Conservation (phyloP, 2,329 filamentous ascomycete genomes). For the Amauroascus verrucosus region DNA sequence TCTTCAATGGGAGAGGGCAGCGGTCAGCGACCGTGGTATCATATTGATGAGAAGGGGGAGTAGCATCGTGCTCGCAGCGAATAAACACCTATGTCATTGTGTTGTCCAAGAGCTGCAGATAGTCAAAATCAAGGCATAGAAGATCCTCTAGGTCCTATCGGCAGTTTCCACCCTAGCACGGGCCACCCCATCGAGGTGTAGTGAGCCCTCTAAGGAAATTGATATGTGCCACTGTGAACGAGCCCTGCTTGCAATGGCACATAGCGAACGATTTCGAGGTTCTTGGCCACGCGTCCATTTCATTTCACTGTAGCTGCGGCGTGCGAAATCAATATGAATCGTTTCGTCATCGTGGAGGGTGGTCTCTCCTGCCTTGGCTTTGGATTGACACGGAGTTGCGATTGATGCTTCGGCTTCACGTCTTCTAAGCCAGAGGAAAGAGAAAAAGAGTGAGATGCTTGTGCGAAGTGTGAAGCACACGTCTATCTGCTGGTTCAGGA, state of each 20-base stretch:
- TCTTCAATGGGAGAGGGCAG: background rate
- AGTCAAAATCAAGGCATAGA: background rate
- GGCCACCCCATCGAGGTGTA: background rate
- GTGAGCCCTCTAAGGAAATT: background rate
- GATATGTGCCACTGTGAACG: background rate
- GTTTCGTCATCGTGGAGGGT: background rate
- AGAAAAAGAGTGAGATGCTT: background rate
- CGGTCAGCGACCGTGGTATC: background rate
- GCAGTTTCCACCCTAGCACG: background rate
- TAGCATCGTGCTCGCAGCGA: background rate
- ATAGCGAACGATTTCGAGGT: background rate
- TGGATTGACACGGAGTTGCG: background rate
- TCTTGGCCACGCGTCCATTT: background rate
- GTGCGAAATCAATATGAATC: background rate
- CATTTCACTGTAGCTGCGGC: background rate
- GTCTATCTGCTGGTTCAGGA: background rate
- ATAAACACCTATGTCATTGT: constrained; percentile 1
- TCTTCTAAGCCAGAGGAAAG: background rate
- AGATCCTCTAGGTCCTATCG: background rate
- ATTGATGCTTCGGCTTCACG: background rate
- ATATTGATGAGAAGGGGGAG: background rate
- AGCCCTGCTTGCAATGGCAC: background rate
- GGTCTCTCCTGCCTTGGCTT: background rate
- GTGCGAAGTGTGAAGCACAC: background rate
- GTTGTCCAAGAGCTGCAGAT: background rate